Evolutionary conservation across 345 rosid species (phyloP).

Genomic region (Eucalyptus sp.): DNA sequence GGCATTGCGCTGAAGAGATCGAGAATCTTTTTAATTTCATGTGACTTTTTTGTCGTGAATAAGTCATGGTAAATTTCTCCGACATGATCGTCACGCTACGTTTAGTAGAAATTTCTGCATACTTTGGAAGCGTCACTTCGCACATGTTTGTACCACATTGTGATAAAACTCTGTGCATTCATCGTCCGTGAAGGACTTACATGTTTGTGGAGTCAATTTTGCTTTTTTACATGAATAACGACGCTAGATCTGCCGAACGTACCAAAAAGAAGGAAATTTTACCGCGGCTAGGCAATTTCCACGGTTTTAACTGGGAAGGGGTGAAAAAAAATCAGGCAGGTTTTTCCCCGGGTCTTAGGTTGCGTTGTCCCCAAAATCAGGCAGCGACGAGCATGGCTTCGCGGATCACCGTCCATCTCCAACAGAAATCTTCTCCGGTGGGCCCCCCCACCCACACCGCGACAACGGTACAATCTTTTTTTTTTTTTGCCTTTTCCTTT

Average conservation of each 20-base stretch:
- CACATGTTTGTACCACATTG: fast-evolving
- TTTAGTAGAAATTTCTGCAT: background rate
- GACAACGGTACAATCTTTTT: background rate
- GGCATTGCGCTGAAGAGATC: background rate
- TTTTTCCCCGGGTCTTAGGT: background rate
- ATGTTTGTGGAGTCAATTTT: background rate
- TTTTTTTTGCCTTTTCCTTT: background rate
- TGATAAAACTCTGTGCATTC: background rate
- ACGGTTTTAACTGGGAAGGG: background rate
- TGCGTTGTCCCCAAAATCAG: background rate
- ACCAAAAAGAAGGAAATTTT: background rate
- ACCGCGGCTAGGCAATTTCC: background rate
- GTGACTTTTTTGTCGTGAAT: background rate
- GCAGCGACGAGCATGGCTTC: background rate
- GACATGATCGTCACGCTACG: fast-evolving
- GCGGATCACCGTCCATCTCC: background rate
- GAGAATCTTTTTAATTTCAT: background rate
- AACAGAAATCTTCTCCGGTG: background rate
- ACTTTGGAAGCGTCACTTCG: fast-evolving
- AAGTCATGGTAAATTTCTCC: background rate
- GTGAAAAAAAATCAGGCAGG: background rate
- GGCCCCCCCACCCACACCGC: background rate
- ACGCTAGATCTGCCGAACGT: background rate
- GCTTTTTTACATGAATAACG: background rate
- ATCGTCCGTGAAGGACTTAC: background rate